Base-by-base conservation (phyloP, 2,329 filamentous ascomycete species). In the Fusarium circinatum region DNA sequence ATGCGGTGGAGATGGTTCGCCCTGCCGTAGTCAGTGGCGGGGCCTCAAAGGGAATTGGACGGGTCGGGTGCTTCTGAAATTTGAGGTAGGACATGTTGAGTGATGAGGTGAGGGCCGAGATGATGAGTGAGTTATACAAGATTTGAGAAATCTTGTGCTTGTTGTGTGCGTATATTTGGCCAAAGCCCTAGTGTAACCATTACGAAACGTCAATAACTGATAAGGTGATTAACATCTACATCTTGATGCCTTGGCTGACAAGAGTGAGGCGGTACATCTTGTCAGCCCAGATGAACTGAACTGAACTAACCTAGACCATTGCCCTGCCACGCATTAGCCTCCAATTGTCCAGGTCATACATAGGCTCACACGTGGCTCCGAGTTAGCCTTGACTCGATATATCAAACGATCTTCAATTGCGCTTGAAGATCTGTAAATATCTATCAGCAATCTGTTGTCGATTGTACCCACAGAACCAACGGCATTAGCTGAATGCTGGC, bases 1-100 rank as follows among this genome's bases (percentile, higher is more conserved):
- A 76, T 73, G 59, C 45, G 62, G 70, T 72, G 73, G 75, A 62
- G 68, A 65, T 68, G 48, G 73, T 78, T 76, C 75, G 76, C 76
- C 76, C 67, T 78, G 71, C 55, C 58, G 51, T 75, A 62, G 60
- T 67, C 51, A 49, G 44, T 44, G 47, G 65, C 52, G 62, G 57
- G 60, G 71, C 64, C 68, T 77, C 59, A 72, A 65, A 70, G 54
- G 57, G 54, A 61, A 66, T 47, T 22, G 30, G 45, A 32, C 38
- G 48, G 57, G 45, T 49, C 32, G 48, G 57, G 45, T 45, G 44
- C 42, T 56, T 36, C 34, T 67, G 42, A 56, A 34, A n/a, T 30
- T 47, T 28, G 34, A 45, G 41, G 68, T 56, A 56, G 52, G 47
- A 56, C 62, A 59, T 47, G 44, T 45, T 59, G 26, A 22, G 45